Evolutionary conservation across 2,329 filamentous ascomycete genomes (phyloP), one percentile per base, ranked within the genome.

Genomic region (Lecanosticta acicola): DNA sequence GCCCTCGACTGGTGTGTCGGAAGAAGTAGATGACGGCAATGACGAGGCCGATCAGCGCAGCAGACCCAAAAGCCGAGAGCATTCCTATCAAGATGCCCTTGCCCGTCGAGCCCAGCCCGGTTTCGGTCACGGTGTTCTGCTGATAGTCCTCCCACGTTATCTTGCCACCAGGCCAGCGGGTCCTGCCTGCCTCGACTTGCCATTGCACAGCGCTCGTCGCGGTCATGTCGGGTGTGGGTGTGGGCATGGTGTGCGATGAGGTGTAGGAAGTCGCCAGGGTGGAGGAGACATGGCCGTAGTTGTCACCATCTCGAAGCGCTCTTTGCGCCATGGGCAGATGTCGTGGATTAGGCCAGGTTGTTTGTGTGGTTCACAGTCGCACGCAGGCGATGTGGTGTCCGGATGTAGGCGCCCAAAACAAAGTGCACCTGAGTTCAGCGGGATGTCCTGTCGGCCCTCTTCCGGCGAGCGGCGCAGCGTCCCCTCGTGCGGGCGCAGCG

Each of bases 51-150:
- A 94, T 88, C 47, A 96, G 74, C 24, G 87, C 80, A 36, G 91
- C 91, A 32, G 90, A 94, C 51, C 89, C 91, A 68, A 97, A 91
- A 11, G 91, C 94, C 32, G 90, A 95, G 51, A 96, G 77, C 63
- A 98, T 82, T 57, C 91, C 93, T 66, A 98, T 97, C 68, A 97
- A 78, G 61, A 97, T 87, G 66, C 91, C 91, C 64, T 80, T 82
- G 48, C 79, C 80, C 8, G 61, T 64, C 19, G 59, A 63, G 33
- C 57, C 59, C 19, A 64, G 55, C n/a, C 52, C 55, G 14, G 50
- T 34, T 11, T 43, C 39, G 9, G 37, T 41, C 4, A 41, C 37
- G 1, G 20, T 19, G n/a, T n/a, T 38, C n/a, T 38, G 44, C 39
- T 41, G 43, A 43, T 36, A 29, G 18, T 42, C 32, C 21, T 46